Evolutionary conservation across 2,329 filamentous ascomycete species (phyloP).

Genomic region (Colletotrichum tropicale): DNA sequence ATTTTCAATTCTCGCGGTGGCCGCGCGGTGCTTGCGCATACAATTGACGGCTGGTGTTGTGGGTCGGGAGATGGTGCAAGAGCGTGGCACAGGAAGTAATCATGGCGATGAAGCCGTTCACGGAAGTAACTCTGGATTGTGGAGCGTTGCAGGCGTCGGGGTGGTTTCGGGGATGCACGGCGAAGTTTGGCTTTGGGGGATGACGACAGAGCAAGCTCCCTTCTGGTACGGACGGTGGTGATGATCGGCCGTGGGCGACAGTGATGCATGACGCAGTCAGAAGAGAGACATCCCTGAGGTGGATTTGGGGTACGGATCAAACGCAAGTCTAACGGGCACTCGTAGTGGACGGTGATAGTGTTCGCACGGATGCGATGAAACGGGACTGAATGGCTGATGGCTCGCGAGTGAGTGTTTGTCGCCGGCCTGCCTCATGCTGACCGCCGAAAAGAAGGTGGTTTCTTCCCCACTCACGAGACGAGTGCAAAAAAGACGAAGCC

Average conservation of each 20-base stretch:
- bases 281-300: neutral
- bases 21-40: neutral
- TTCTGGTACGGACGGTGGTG: neutral
- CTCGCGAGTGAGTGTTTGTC: neutral
- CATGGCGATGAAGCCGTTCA: neutral
- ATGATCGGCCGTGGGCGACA: neutral
- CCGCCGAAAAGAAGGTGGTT: neutral
- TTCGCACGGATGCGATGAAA: conserved; percentile 16
- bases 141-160: neutral
- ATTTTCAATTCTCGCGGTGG: neutral
- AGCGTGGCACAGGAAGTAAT: neutral
- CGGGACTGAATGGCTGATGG: neutral
- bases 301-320: neutral
- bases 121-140: neutral
- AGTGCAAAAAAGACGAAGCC: neutral
- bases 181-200: neutral
- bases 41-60: neutral
- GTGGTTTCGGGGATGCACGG: neutral
- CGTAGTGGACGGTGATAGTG: neutral
- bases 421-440: neutral
- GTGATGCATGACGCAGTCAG: neutral
- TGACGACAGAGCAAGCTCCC: neutral
- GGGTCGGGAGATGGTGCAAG: neutral
- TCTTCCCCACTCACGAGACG: neutral
- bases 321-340: neutral